Evolutionary conservation across 1,284 basidiomycete genomes (phyloP).

Genomic region (Puccinia triticina): DNA sequence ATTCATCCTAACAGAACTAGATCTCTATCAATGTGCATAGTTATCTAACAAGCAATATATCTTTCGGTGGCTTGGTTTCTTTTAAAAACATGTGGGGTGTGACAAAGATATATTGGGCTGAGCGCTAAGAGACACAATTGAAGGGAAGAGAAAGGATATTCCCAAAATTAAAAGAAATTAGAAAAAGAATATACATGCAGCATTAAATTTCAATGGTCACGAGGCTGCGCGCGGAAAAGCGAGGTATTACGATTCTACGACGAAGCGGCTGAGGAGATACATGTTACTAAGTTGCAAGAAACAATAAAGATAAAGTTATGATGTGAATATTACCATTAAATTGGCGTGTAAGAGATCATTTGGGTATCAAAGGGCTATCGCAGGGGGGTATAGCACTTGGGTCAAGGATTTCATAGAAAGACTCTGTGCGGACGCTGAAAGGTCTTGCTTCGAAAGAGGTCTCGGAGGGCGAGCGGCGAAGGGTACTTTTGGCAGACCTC

Average conservation of each 20-base stretch:
- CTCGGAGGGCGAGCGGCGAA: constrained; percentile 10
- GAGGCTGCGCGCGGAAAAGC: neutral
- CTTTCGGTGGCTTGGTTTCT: no score
- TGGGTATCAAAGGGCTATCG: neutral
- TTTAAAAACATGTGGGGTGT: no score
- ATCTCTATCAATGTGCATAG: no score
- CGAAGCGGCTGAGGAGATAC: neutral
- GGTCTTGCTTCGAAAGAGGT: constrained; percentile 3
- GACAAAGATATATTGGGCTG: no score
- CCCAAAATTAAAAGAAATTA: no score
- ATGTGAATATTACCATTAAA: neutral
- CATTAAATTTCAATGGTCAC: no score
- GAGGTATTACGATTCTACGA: neutral
- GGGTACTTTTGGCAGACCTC: neutral
- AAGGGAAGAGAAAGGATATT: no score
- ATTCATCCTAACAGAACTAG: no score
- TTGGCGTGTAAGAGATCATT: neutral
- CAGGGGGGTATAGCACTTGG: constrained; percentile 16
- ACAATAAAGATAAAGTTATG: constrained; percentile 28
- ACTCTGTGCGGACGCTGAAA: constrained; percentile 7
- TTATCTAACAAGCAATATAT: no score
- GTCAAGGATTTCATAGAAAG: constrained; percentile 28
- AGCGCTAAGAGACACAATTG: no score
- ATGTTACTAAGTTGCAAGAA: neutral
- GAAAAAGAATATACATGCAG: no score